phyloP scores from a whole-genome alignment of 805 yeast species.

The Zygoascus ofunaensis region DNA sequence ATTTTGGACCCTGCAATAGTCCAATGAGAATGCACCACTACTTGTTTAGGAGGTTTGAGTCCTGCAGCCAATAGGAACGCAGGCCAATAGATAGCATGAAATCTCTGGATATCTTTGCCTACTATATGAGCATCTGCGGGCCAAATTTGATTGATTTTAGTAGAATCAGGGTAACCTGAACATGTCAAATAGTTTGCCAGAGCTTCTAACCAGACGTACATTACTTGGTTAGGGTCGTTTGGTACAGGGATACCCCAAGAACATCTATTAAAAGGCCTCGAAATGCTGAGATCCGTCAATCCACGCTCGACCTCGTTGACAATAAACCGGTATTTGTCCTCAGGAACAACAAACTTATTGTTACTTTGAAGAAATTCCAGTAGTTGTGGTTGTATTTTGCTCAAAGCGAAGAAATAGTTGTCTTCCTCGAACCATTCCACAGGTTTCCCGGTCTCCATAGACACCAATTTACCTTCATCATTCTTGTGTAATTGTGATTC shows the following conservation, averaged over 20 bases:
- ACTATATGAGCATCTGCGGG: conserved; percentile 68
- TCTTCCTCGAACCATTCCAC: conserved; percentile 70
- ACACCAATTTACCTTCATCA: conserved; percentile 25
- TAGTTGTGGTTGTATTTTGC: conserved; percentile 48
- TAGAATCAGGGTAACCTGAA: conserved; percentile 43
- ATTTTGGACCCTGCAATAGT: conserved; percentile 78
- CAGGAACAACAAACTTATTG: conserved; percentile 61
- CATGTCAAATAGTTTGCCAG: conserved; percentile 75
- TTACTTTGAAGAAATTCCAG: conserved; percentile 38
- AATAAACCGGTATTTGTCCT: conserved; percentile 43
- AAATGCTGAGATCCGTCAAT: conserved; percentile 69
- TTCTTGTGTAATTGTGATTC: conserved; percentile 49
- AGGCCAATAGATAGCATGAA: conserved; percentile 94
- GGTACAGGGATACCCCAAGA: conserved; percentile 93
- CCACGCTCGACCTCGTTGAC: conserved; percentile 44
- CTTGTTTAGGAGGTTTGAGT: conserved; percentile 55
- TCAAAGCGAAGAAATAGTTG: conserved; percentile 77
- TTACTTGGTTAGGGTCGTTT: conserved; percentile 59
- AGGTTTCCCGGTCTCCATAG: conserved; percentile 62
- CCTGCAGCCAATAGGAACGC: conserved; percentile 78
- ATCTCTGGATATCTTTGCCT: conserved; percentile 84
- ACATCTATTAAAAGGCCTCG: conserved; percentile 70
- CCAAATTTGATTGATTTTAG: conserved; percentile 34
- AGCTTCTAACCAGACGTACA: conserved; percentile 98
- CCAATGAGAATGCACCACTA: conserved; percentile 94